These are phyloP conservation scores for Leucocoprinus sp. DNA, from an alignment of 768 basidiomycete genomes.

Conservation along the genomic window DNA sequence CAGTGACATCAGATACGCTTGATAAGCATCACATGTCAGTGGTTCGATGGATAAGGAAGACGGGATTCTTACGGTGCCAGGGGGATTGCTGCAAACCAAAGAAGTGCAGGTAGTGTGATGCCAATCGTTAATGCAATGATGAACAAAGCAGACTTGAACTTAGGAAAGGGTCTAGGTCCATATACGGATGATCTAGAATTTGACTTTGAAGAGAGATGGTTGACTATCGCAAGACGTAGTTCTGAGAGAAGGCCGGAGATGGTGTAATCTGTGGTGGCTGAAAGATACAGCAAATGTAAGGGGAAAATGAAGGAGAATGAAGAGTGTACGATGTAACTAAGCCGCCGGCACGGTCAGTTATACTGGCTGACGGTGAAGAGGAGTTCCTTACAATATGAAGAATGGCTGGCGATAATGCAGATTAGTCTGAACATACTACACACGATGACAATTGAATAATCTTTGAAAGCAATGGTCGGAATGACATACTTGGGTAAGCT, in stretches of 20 bases:
- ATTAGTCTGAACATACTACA: constrained; percentile 70
- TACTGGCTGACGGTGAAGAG: neutral
- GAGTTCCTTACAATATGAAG: constrained; percentile 65
- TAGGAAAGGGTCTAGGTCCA: constrained; percentile 29
- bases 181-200: constrained; percentile 10
- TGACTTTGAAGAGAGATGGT: constrained; percentile 32
- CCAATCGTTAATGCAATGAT: constrained; percentile 42
- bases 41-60: constrained; percentile 6
- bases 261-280: constrained; percentile 38
- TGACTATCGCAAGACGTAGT: constrained; percentile 41
- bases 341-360: constrained; percentile 1
- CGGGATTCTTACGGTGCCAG: constrained; percentile 55
- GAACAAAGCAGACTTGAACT: constrained; percentile 28
- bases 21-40: neutral
- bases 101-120: constrained; percentile 52
- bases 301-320: constrained; percentile 74
- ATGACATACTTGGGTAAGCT: constrained; percentile 59
- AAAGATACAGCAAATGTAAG: constrained; percentile 66
- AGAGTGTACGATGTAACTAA: constrained; percentile 83
- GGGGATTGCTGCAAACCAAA: constrained; percentile 71
- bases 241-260: constrained; percentile 40
- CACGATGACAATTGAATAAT: constrained; percentile 1
- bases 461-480: neutral
- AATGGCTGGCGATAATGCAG: constrained; percentile 80
- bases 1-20: constrained; percentile 79